Percentiles rank a stretch among this genome's conserved stretches.
Conservation (phyloP, 306 rosid species). For the Dryas drummondii region DNA sequence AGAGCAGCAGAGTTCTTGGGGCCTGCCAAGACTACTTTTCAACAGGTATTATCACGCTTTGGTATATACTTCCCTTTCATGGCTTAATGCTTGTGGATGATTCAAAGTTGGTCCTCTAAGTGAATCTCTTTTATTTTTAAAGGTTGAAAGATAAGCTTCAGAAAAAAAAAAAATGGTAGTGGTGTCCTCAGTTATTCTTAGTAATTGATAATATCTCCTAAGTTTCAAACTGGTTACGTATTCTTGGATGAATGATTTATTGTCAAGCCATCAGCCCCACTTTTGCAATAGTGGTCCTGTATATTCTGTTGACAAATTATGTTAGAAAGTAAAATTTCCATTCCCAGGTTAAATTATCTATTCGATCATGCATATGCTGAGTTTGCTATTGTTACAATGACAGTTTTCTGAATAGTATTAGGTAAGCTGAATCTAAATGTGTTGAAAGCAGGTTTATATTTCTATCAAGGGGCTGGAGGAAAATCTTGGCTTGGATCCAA, state of each 20-base stretch:
- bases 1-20: constrained; percentile 56
- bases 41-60: constrained; percentile 47
- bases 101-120: constrained; percentile 15
- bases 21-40: constrained; percentile 57
- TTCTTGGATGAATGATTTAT: constrained; percentile 1
- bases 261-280: neutral
- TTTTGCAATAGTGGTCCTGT: neutral
- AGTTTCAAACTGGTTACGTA: neutral
- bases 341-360: neutral
- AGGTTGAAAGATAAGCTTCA: neutral
- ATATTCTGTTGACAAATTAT: neutral
- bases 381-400: constrained; percentile 11
- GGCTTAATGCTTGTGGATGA: constrained; percentile 5
- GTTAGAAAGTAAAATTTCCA: neutral
- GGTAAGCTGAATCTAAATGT: constrained; percentile 21
- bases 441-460: constrained; percentile 50
- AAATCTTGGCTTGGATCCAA: constrained; percentile 83
- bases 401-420: constrained; percentile 8
- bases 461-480: constrained; percentile 70
- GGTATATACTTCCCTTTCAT: neutral
- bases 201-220: neutral
- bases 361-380: constrained; percentile 2
- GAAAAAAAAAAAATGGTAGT: neutral
- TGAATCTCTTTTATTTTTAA: constrained; percentile 12
- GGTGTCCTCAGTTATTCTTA: neutral